Base-by-base conservation (phyloP, 306 rosid species). In the Corylus heterophylla region DNA sequence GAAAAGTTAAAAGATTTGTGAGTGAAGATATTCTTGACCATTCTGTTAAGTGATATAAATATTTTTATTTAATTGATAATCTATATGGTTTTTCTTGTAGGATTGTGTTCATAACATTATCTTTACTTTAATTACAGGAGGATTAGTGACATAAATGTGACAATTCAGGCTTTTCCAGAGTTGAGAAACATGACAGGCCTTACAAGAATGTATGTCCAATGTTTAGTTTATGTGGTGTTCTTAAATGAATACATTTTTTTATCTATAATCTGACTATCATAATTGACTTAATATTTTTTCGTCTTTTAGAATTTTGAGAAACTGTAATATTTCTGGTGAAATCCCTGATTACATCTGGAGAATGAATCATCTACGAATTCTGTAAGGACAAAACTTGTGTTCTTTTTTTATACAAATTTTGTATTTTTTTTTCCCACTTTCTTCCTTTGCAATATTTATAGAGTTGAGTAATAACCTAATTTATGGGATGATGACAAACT, bases 181-280 rank as follows among this genome's bases (percentile, higher is more conserved):
- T 6, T 54, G 63, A 52, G 27, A 54, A 29, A 31, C 29, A 54
- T 52, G 27, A 31, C 76, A 35, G 64, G 47, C 47, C n/a, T 73
- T 7, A 27, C n/a, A 2, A 73, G 50, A 73, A 10, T 73, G 76
- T 73, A 54, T 73, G 76, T 35, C 4, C 27, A 48, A 71, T n/a
- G 12, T 13, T 35, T 12, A 20, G 2, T 62, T 31, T 62, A 22
- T 62, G 18, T 27, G 12, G n/a, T 48, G 17, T 47, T 71, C 37
- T 4, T 48, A 9, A 44, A 22, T 7, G 20, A 4, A 4, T 27
- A 11, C 7, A 20, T 20, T 22, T 22, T 22, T 22, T 4, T 44
- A 47, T 20, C 4, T 22, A 44, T 8, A 7, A 3, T 71, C 37
- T 22, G 18, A 62, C 14, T 62, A 62, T 55, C 62, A 17, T 55